A percentile compares a stretch with the other conserved stretches of the same genome.
These are phyloP conservation scores for Pichia californica DNA, from an alignment of 805 yeast species.

Conservation along the genomic window DNA sequence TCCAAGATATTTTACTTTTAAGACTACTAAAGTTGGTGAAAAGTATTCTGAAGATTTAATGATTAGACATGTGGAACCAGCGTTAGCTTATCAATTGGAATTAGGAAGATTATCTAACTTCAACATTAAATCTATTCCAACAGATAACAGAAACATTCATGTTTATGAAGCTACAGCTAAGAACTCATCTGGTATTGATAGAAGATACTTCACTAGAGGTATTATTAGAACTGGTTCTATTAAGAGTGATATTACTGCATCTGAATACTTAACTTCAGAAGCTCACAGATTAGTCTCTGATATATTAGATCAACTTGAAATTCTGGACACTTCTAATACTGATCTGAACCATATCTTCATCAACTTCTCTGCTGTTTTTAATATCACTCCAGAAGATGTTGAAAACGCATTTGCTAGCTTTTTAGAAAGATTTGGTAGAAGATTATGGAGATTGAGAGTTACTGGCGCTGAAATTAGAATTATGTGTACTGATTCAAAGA, in stretches of 20 bases:
- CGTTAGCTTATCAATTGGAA: conserved; percentile 95
- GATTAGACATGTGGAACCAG: conserved; percentile 97
- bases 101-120: conserved; percentile 91
- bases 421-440: conserved; percentile 94
- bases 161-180: conserved; percentile 96
- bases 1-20: conserved; percentile 94
- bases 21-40: conserved; percentile 50
- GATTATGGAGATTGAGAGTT: conserved; percentile 93
- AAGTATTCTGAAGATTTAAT: conserved; percentile 81
- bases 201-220: conserved; percentile 95
- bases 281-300: conserved; percentile 95
- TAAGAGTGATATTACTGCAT: conserved; percentile 85
- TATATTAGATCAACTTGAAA: conserved; percentile 89
- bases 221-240: conserved; percentile 93
- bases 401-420: conserved; percentile 97
- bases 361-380: conserved; percentile 93
- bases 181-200: conserved; percentile 81
- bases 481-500: conserved; percentile 82
- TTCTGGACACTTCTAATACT: conserved; percentile 88
- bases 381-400: conserved; percentile 90
- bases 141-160: conserved; percentile 95
- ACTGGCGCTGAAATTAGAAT: conserved; percentile 97
- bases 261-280: conserved; percentile 92
- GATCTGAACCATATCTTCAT: conserved; percentile 96
- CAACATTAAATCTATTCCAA: conserved; percentile 87